Evolutionary conservation across 176 grass and related monocot species (phyloP).

Genomic region (Raddia guianensis): DNA sequence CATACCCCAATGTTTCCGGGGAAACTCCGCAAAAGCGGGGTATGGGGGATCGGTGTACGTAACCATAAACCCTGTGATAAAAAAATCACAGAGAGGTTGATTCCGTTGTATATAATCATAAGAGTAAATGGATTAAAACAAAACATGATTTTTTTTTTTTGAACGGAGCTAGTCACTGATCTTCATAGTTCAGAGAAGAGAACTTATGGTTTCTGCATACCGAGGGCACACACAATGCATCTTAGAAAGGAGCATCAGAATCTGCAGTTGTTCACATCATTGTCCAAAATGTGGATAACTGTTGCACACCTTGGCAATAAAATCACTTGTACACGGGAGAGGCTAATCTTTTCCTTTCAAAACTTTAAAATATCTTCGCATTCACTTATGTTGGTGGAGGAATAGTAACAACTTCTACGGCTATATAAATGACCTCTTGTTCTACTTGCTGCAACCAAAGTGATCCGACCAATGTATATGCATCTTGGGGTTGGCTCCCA

Average conservation of each 20-base stretch:
- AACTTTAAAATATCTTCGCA: constrained; percentile 51
- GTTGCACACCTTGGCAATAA: constrained; percentile 48
- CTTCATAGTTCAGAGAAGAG: constrained; percentile 28
- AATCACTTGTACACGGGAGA: constrained; percentile 36
- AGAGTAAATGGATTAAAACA: background rate
- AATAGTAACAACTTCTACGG: constrained; percentile 37
- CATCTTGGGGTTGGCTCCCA: constrained; percentile 39
- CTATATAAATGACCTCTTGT: constrained; percentile 65
- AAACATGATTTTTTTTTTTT: background rate
- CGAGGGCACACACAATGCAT: constrained; percentile 13
- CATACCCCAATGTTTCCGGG: too few species aligned
- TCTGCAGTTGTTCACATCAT: constrained; percentile 43
- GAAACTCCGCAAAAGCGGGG: too few species aligned
- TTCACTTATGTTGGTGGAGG: constrained; percentile 34
- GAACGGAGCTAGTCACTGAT: background rate
- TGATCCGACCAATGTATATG: constrained; percentile 12
- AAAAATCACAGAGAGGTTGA: too few species aligned
- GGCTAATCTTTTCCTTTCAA: constrained; percentile 35
- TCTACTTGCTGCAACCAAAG: constrained; percentile 29
- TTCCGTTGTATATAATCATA: background rate
- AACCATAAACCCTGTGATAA: too few species aligned
- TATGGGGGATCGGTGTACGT: too few species aligned
- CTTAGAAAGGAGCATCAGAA: constrained; percentile 33
- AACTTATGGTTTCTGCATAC: constrained; percentile 26
- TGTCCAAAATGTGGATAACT: constrained; percentile 51